phyloP scores from a whole-genome alignment of 1,284 basidiomycete genomes.

The Microbotryum scabiosae region DNA sequence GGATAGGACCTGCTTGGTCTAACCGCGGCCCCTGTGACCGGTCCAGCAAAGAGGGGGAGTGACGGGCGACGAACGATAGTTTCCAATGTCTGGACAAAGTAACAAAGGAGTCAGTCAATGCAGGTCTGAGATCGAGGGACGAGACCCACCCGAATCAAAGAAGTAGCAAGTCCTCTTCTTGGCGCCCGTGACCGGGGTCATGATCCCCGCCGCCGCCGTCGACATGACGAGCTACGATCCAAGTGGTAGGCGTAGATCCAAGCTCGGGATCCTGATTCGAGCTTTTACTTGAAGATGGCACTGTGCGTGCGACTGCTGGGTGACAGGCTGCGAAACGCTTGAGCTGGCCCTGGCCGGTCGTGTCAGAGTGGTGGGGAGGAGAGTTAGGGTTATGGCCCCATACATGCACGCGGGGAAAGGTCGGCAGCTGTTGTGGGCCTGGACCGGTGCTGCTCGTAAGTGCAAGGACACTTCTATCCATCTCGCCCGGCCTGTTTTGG shows the following conservation, averaged over 20 bases:
- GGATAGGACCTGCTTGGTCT: neutral
- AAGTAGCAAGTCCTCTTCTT: conserved; percentile 40
- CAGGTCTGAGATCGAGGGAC: neutral
- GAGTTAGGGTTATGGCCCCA: too few species aligned
- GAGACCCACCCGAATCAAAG: conserved; percentile 74
- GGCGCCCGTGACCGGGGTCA: conserved; percentile 28
- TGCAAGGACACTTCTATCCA: too few species aligned
- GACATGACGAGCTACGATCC: too few species aligned
- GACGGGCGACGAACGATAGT: conserved; percentile 25
- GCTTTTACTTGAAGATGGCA: conserved; percentile 3
- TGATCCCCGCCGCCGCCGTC: conserved; percentile 12
- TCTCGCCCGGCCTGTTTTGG: too few species aligned
- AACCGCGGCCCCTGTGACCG: too few species aligned
- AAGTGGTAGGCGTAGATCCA: conserved; percentile 1
- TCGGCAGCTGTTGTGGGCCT: too few species aligned
- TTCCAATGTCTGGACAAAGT: conserved; percentile 30
- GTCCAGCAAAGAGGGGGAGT: neutral
- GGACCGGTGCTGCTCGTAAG: too few species aligned
- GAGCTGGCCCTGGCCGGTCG: too few species aligned
- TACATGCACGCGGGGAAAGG: too few species aligned
- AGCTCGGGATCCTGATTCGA: neutral
- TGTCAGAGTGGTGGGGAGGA: too few species aligned
- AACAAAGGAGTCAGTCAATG: neutral
- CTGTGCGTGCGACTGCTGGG: neutral
- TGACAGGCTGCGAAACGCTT: neutral